Conservation (phyloP, 1,284 basidiomycete species). For the Ustilago vetiveriae region DNA sequence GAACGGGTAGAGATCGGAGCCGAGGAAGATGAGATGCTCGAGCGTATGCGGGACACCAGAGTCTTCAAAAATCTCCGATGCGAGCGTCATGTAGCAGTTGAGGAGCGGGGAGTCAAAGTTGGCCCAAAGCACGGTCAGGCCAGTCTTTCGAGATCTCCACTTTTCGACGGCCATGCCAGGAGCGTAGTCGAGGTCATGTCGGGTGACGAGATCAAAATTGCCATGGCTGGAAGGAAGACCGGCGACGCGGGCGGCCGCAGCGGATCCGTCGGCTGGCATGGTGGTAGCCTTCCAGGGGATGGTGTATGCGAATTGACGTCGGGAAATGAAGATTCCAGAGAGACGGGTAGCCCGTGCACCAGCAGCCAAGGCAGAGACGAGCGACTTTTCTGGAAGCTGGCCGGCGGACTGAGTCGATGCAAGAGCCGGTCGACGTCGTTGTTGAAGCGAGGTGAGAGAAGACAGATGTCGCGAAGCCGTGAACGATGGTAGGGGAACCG, state of each 20-base stretch:
- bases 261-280: slow-evolving; percentile 30
- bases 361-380: slow-evolving; percentile 8
- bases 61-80: slow-evolving; percentile 78
- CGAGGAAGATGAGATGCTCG: slow-evolving; percentile 66
- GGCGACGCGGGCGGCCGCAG: slow-evolving; percentile 2
- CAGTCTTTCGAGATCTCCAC: slow-evolving; percentile 82
- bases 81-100: slow-evolving; percentile 90
- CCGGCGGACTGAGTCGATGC: neutral
- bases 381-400: slow-evolving; percentile 5
- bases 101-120: slow-evolving; percentile 79
- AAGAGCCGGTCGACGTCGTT: neutral
- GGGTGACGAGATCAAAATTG: slow-evolving; percentile 82
- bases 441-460: too few relatives aligned
- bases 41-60: slow-evolving; percentile 70
- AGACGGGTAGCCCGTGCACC: slow-evolving; percentile 16
- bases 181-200: slow-evolving; percentile 77
- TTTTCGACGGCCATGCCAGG: slow-evolving; percentile 79
- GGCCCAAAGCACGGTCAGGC: slow-evolving; percentile 73
- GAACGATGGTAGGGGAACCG: slow-evolving; percentile 12
- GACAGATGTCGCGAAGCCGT: slow-evolving; percentile 5
- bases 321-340: neutral
- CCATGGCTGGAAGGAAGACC: slow-evolving; percentile 66
- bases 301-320: slow-evolving; percentile 17
- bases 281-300: slow-evolving; percentile 3
- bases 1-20: slow-evolving; percentile 75